Conservation (phyloP, 208 protist genomes). For the Crithidia sp. region DNA sequence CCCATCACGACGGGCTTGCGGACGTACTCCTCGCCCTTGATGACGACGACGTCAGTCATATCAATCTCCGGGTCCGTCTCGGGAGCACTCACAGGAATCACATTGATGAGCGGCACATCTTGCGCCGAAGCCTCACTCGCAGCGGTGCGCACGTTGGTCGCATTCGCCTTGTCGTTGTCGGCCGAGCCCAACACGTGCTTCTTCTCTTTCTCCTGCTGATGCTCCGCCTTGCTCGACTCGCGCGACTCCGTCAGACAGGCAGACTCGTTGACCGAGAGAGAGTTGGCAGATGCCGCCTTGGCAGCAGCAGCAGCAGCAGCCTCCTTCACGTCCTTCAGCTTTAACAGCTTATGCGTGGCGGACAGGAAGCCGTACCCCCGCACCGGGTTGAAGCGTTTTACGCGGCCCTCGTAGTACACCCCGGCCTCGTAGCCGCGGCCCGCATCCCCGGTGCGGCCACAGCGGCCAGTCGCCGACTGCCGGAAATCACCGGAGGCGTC, state of each 20-base stretch:
- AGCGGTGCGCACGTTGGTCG: background rate
- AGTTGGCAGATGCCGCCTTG: no score
- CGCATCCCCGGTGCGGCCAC: slow-evolving; percentile 15
- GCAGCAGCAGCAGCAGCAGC: background rate
- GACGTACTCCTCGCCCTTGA: slow-evolving; percentile 24
- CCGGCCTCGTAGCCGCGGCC: slow-evolving; percentile 50
- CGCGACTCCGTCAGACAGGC: background rate
- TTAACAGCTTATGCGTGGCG: slow-evolving; percentile 48
- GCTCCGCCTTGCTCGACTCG: no score
- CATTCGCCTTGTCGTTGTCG: background rate
- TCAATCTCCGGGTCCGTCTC: slow-evolving; percentile 5
- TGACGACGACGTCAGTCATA: slow-evolving; percentile 14
- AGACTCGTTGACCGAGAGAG: background rate
- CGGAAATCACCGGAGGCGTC: background rate
- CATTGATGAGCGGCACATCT: slow-evolving; percentile 4
- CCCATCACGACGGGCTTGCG: slow-evolving; percentile 41
- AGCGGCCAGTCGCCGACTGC: background rate
- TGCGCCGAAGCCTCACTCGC: background rate
- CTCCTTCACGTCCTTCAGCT: background rate
- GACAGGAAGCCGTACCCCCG: slow-evolving; percentile 70
- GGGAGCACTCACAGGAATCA: background rate
- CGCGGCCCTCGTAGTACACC: slow-evolving; percentile 65
- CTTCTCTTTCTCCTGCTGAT: background rate
- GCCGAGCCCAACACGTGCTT: background rate
- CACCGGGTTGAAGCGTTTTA: slow-evolving; percentile 76